Evolutionary conservation across 371 early-diverging fungal genomes (phyloP).

Genomic region (Rhizopus delemar): DNA sequence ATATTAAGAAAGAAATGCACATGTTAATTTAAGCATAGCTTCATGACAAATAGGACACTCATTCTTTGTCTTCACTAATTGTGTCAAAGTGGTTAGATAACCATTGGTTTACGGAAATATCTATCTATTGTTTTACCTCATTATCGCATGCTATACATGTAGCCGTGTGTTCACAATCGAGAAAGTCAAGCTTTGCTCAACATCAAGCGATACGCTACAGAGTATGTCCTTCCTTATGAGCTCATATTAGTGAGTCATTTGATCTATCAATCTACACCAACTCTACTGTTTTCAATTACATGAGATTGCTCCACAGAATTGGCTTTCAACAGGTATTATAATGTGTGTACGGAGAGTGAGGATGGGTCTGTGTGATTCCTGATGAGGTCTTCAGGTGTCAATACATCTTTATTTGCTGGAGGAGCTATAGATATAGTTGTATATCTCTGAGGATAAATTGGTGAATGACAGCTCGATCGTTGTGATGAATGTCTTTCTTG

Average conservation of each 20-base stretch:
- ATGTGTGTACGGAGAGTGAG: conserved; percentile 52
- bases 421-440: neutral
- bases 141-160: conserved; percentile 65
- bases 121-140: conserved; percentile 38
- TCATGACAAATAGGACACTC: conserved; percentile 70
- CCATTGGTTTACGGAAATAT: too few species aligned
- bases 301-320: conserved; percentile 55
- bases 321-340: conserved; percentile 50
- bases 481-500: neutral
- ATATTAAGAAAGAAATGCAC: conserved; percentile 41
- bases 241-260: conserved; percentile 18
- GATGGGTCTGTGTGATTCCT: conserved; percentile 43
- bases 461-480: neutral
- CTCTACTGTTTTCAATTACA: conserved; percentile 58
- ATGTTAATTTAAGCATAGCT: conserved; percentile 51
- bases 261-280: conserved; percentile 50
- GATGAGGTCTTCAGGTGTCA: conserved; percentile 37
- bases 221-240: conserved; percentile 28
- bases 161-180: conserved; percentile 63
- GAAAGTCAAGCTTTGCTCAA: conserved; percentile 59
- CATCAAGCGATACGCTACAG: conserved; percentile 62
- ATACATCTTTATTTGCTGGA: neutral
- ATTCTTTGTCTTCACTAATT: conserved; percentile 46
- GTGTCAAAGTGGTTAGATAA: too few species aligned
- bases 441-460: neutral